Base-by-base conservation (phyloP, 306 rosid species). In the Dryas octopetala region DNA sequence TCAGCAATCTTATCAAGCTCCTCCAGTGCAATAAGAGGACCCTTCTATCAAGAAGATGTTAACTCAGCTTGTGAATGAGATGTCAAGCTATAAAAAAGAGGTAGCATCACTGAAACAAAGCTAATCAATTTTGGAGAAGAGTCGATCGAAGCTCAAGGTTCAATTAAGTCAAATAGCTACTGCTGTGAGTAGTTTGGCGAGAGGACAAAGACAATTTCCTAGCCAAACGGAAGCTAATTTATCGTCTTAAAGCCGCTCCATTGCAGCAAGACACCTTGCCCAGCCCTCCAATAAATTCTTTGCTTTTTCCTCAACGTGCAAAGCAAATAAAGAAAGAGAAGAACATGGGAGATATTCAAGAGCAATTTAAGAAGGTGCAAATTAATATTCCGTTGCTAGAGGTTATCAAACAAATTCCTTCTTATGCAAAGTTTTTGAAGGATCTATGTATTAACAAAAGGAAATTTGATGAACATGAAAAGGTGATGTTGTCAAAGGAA, bases 21-120 rank as follows among this genome's bases (percentile, higher is more conserved):
- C 7, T 45, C 48, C 48, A 45, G 9, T 8, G 8, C 48, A 32
- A 32, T 1, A 32, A 32, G 38, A 32, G 3, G 38, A 32, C 3
- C 2, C 38, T 32, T 32, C 38, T 2, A 32, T 32, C 0, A 32
- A 32, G 38, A 1, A 45, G 5, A 0, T 1, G 3, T 46, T 46
- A 0, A 0, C 0, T 1, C 10, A 0, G 3, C 0, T 46, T 2
- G 16, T 32, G 2, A 32, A 32, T 0, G 3, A 32, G 1, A 32
- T 2, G 1, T 23, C 23, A 8, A 2, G 53, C 0, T 50, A 11
- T 50, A 2, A 50, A 50, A 4, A 50, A 10, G 53, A 50, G 13
- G 53, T 50, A 3, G 53, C 13, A 50, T 50, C 14, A 12, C n/a
- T 50, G 0, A 50, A 12, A 50, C 5, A 50, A 11, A 50, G 53